A percentile compares a stretch with the other conserved stretches of the same genome.
Conservation (phyloP, 176 grass and related monocot genomes). For the Saccharum spontaneum region DNA sequence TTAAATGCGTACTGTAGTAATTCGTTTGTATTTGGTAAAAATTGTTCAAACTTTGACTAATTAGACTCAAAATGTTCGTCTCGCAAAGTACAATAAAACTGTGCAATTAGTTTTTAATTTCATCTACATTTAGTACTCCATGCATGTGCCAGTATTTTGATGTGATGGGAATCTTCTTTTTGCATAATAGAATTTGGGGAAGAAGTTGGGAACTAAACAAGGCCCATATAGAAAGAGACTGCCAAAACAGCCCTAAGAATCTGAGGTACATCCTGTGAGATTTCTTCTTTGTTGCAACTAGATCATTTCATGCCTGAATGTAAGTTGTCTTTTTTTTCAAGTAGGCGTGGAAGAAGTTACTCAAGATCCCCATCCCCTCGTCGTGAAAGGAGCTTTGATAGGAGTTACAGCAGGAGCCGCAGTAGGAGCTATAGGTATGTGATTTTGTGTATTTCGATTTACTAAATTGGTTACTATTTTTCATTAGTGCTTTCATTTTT, state of each 20-base stretch:
- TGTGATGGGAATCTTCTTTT: no score
- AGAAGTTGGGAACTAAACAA: no score
- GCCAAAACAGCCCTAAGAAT: constrained; percentile 86
- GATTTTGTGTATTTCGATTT: neutral
- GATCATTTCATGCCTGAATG: constrained; percentile 29
- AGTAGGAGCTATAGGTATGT: constrained; percentile 81
- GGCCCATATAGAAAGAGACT: constrained; percentile 93
- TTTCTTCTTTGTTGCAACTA: neutral
- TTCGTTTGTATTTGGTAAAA: no score
- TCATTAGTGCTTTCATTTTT: neutral
- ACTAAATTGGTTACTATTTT: neutral
- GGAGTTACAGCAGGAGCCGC: constrained; percentile 84
- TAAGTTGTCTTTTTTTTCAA: neutral
- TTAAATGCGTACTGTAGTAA: no score
- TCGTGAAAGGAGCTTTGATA: constrained; percentile 47
- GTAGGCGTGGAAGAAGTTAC: constrained; percentile 58
- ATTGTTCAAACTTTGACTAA: no score
- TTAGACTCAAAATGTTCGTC: no score
- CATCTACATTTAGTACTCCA: no score
- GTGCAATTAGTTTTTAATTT: no score
- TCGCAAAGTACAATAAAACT: no score
- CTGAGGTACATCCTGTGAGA: constrained; percentile 42
- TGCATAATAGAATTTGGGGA: no score
- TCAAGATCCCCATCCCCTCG: constrained; percentile 82
- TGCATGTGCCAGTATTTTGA: no score